Conservation (phyloP, 2,329 filamentous ascomycete genomes). For the Trichoderma koningii region DNA sequence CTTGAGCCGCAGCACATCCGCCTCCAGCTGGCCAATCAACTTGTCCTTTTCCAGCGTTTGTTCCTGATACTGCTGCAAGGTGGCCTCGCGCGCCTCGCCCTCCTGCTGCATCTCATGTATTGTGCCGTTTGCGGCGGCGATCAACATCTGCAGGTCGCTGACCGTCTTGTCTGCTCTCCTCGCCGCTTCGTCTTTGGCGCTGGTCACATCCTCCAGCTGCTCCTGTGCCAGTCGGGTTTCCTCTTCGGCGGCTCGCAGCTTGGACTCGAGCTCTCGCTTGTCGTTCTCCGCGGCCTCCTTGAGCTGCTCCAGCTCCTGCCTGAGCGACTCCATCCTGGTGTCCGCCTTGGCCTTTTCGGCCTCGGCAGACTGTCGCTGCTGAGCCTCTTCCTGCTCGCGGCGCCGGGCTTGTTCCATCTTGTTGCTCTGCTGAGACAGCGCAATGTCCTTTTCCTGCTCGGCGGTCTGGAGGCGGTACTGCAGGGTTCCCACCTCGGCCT, state of each 20-base stretch:
- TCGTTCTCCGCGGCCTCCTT: conserved; percentile 55
- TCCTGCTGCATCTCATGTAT: conserved; percentile 63
- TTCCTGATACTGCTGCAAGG: conserved; percentile 63
- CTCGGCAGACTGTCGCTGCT: conserved; percentile 63
- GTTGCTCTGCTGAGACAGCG: conserved; percentile 75
- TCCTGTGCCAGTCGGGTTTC: conserved; percentile 75
- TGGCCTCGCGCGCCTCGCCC: conserved; percentile 55
- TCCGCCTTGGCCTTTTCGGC: conserved; percentile 53
- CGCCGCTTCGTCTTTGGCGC: conserved; percentile 68
- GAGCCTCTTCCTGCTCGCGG: conserved; percentile 83
- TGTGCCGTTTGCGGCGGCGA: conserved; percentile 49
- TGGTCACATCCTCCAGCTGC: conserved; percentile 72
- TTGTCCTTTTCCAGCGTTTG: conserved; percentile 69
- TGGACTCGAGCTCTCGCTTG: conserved; percentile 67
- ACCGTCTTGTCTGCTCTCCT: conserved; percentile 59
- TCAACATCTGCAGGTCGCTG: conserved; percentile 56
- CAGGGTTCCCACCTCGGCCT: conserved; percentile 84
- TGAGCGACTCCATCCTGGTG: conserved; percentile 53
- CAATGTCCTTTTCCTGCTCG: conserved; percentile 84
- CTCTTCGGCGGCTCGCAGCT: conserved; percentile 70
- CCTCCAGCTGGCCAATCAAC: conserved; percentile 73
- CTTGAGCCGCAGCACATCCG: conserved; percentile 80
- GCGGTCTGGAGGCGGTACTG: conserved; percentile 84
- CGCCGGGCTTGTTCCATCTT: conserved; percentile 79
- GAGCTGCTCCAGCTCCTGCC: conserved; percentile 55